A percentile compares a stretch with the other conserved stretches of the same genome.
Evolutionary conservation across 495 filamentous ascomycete species (phyloP).

Genomic region (Lepraria neglecta): DNA sequence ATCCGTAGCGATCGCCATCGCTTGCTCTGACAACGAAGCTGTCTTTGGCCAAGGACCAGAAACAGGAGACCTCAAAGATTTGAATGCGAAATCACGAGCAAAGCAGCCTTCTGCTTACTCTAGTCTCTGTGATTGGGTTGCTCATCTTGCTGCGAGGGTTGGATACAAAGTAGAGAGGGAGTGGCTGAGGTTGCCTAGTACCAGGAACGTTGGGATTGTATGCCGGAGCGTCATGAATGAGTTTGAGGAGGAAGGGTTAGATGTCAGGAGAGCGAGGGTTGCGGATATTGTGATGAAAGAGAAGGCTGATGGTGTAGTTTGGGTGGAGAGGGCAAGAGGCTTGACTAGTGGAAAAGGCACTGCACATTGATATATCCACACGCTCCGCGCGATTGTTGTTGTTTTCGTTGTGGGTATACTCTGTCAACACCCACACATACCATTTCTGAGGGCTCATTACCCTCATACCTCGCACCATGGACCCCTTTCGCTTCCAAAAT

Average conservation of each 20-base stretch:
- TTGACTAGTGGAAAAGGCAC: conserved; percentile 27
- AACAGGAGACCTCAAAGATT: conserved; percentile 41
- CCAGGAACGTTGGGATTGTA: conserved; percentile 74
- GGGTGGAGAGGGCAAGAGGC: conserved; percentile 42
- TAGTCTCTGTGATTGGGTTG: conserved; percentile 30
- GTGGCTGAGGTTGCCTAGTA: conserved; percentile 80
- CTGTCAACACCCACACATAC: too few relatives aligned
- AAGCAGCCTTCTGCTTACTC: conserved; percentile 30
- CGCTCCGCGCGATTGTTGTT: too few relatives aligned
- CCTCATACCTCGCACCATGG: too few relatives aligned
- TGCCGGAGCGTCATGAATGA: conserved; percentile 43
- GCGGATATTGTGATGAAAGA: conserved; percentile 38
- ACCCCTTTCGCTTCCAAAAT: too few relatives aligned
- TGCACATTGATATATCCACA: too few relatives aligned
- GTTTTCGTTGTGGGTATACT: too few relatives aligned
- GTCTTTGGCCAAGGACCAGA: conserved; percentile 32
- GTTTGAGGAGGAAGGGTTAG: conserved; percentile 3
- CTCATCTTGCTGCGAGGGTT: conserved; percentile 55
- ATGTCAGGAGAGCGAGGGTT: conserved; percentile 28
- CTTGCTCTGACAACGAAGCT: conserved; percentile 16
- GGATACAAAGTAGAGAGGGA: conserved; percentile 75
- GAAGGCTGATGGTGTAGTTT: conserved; percentile 39
- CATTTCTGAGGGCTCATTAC: too few relatives aligned
- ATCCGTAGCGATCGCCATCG: conserved; percentile 41
- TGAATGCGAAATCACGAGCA: conserved; percentile 27